Conservation (phyloP, 305 asterid species). For the Andrographis paniculata region DNA sequence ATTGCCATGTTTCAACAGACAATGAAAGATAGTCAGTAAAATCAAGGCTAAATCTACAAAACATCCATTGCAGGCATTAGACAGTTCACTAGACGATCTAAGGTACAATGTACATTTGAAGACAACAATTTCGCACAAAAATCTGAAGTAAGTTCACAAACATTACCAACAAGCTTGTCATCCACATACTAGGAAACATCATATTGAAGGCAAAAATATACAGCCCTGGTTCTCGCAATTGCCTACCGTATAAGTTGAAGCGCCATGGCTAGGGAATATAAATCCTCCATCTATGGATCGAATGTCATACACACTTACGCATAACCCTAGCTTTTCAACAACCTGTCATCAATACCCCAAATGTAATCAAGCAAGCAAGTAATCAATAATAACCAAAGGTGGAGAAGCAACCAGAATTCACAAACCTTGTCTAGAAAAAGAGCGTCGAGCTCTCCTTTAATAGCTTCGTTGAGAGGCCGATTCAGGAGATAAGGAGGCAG, state of each 20-base stretch:
- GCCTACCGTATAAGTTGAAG: constrained; percentile 80
- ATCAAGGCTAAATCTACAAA: too few relatives aligned
- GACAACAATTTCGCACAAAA: too few relatives aligned
- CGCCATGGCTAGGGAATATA: constrained; percentile 64
- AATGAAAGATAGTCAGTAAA: too few relatives aligned
- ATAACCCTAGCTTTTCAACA: constrained; percentile 59
- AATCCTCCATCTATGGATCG: constrained; percentile 74
- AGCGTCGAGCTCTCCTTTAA: constrained; percentile 62
- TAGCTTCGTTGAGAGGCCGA: constrained; percentile 56
- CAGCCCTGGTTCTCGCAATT: not conserved
- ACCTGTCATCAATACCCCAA: constrained; percentile 33
- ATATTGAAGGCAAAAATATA: not conserved
- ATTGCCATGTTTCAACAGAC: too few relatives aligned
- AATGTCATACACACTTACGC: constrained; percentile 67
- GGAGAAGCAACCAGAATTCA: not conserved
- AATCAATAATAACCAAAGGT: not conserved
- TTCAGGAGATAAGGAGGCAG: constrained; percentile 69
- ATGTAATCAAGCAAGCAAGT: not conserved
- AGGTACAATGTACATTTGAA: too few relatives aligned
- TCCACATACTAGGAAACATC: too few relatives aligned
- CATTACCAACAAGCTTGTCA: too few relatives aligned
- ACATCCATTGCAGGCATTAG: too few relatives aligned
- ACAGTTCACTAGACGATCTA: too few relatives aligned
- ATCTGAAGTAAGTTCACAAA: too few relatives aligned
- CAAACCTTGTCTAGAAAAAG: constrained; percentile 72